A percentile compares a stretch with the other conserved stretches of the same genome.
Evolutionary conservation across 2,329 filamentous ascomycete genomes (phyloP).

Genomic region (Aspergillus sp.): DNA sequence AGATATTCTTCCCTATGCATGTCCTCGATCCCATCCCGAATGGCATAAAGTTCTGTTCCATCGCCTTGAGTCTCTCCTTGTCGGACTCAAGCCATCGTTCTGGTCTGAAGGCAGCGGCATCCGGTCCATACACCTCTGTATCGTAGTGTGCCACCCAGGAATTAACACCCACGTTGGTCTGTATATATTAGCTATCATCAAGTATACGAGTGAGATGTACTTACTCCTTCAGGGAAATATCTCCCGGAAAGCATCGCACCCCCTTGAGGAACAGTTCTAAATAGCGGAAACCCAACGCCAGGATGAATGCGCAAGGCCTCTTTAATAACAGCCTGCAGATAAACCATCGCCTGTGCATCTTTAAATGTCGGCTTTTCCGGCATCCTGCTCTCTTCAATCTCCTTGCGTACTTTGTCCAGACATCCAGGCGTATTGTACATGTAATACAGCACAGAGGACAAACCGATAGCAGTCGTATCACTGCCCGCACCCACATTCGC

Average conservation of each 20-base stretch:
- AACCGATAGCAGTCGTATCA: slow-evolving; percentile 13
- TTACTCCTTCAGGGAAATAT: slow-evolving; percentile 20
- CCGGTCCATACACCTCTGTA: slow-evolving; percentile 14
- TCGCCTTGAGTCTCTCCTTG: background rate
- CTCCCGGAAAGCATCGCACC: slow-evolving; percentile 17
- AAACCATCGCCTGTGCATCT: slow-evolving; percentile 21
- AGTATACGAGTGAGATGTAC: background rate
- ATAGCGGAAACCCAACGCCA: slow-evolving; percentile 6
- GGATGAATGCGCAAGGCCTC: slow-evolving; percentile 20
- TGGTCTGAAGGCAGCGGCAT: slow-evolving; percentile 11
- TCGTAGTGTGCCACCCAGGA: slow-evolving; percentile 7
- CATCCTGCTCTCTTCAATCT: slow-evolving; percentile 12
- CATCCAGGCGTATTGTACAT: slow-evolving; percentile 11
- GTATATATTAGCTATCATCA: no score
- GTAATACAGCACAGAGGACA: slow-evolving; percentile 11
- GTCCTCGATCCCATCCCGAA: slow-evolving; percentile 44
- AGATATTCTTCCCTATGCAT: slow-evolving; percentile 44
- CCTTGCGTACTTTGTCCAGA: slow-evolving; percentile 11
- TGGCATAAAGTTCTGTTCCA: background rate
- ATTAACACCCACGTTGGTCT: slow-evolving; percentile 5
- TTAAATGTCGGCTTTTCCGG: slow-evolving; percentile 10
- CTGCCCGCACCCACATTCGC: slow-evolving; percentile 12
- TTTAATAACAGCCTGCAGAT: slow-evolving; percentile 23
- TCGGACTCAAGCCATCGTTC: slow-evolving; percentile 5
- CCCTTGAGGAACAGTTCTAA: slow-evolving; percentile 11